A percentile compares a stretch with the other conserved stretches of the same genome.
These are phyloP conservation scores for Xylaria cubensis DNA, from an alignment of 495 filamentous ascomycete genomes.

Conservation along the genomic window DNA sequence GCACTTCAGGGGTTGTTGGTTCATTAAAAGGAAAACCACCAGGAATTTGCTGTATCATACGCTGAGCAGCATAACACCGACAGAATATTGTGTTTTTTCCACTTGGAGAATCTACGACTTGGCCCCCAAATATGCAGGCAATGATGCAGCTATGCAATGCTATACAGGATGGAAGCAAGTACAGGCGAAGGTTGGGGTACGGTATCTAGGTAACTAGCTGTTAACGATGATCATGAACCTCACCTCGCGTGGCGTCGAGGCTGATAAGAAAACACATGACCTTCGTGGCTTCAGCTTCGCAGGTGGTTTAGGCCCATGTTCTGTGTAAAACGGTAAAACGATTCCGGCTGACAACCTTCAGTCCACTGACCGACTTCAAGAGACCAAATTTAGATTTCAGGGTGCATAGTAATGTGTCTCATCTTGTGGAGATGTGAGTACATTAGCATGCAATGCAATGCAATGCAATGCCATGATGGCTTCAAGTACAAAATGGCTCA, in stretches of 20 bases:
- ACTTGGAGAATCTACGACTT: background rate
- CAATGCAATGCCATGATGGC: conserved; percentile 16
- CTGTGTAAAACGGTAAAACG: background rate
- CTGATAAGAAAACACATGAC: conserved; percentile 5
- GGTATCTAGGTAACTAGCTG: background rate
- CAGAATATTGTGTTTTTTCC: conserved; percentile 1
- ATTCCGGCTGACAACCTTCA: background rate
- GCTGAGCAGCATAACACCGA: background rate
- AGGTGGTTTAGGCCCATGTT: background rate
- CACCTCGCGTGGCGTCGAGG: conserved; percentile 13
- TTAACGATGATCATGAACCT: background rate
- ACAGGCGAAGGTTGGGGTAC: no score
- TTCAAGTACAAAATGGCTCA: conserved; percentile 1
- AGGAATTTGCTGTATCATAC: background rate
- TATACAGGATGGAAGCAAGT: background rate
- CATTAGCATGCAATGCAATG: conserved; percentile 11
- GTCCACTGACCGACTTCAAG: background rate
- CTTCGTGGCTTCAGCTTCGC: background rate
- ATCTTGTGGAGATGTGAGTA: background rate
- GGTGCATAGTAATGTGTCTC: conserved; percentile 22
- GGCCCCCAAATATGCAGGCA: background rate
- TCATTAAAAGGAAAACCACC: background rate
- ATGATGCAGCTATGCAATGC: background rate
- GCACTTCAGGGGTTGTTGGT: background rate
- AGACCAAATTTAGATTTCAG: conserved; percentile 17